phyloP scores from a whole-genome alignment of 768 basidiomycete species.

The Tephrocybe sp. region DNA sequence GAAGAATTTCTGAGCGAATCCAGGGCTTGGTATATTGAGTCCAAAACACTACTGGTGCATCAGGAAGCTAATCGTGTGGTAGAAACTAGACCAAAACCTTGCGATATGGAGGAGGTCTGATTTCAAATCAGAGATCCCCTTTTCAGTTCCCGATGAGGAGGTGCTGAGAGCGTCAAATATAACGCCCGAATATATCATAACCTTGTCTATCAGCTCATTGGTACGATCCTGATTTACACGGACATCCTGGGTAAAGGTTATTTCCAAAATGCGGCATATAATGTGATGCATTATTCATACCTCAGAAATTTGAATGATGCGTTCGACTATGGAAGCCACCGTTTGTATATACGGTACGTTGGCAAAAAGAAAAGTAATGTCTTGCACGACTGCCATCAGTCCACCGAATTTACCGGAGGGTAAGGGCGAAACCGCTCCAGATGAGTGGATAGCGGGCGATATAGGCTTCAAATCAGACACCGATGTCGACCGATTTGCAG shows the following conservation, averaged over 20 bases:
- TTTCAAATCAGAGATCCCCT: constrained; percentile 16
- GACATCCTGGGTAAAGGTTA: constrained; percentile 17
- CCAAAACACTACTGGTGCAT: constrained; percentile 17
- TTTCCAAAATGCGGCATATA: no score
- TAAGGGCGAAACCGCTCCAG: neutral
- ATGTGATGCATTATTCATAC: constrained; percentile 9
- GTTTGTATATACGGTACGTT: constrained; percentile 26
- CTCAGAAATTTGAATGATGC: constrained; percentile 26
- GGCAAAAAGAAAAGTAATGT: constrained; percentile 18
- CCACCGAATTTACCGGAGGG: neutral
- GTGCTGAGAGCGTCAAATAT: constrained; percentile 22
- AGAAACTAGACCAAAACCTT: constrained; percentile 8
- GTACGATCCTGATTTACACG: constrained; percentile 20
- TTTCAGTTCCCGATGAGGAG: constrained; percentile 7
- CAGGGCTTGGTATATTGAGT: constrained; percentile 8
- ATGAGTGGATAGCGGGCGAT: neutral
- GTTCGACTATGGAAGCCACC: constrained; percentile 21
- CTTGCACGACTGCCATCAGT: constrained; percentile 15
- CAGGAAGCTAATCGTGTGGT: neutral
- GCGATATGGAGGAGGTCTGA: constrained; percentile 20
- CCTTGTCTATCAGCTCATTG: constrained; percentile 23
- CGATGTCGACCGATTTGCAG: neutral
- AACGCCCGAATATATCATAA: constrained; percentile 21
- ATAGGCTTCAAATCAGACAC: neutral
- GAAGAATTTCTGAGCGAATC: constrained; percentile 12